Base-by-base conservation (phyloP, 2,329 filamentous ascomycete species). In the Trichothecium sympodiale region DNA sequence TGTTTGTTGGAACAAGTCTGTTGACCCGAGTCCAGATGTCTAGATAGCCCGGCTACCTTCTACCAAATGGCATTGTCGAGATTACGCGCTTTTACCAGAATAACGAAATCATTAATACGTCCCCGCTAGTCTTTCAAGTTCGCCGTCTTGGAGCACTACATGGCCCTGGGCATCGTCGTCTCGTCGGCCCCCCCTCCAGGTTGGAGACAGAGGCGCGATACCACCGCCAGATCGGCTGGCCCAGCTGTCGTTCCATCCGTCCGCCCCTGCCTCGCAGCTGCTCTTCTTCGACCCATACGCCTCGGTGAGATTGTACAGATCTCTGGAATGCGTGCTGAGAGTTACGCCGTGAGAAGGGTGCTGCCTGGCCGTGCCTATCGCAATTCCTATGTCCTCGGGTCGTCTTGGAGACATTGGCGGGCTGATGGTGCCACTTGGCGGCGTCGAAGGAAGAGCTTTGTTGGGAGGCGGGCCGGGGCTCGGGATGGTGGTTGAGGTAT, bases 381-480 rank as follows among this genome's bases (percentile, higher is more conserved):
- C 41, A 9, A 46, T 28, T 2, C 32, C 41, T 10, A 43, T 36
- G 8, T 45, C 40, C 9, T 33, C 41, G 29, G n/a, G 41, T 40
- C 9, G 31, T 39, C 4, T 35, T 20, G 4, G 40, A 8, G 29
- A 14, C 31, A 17, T 6, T 38, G 9, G 41, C 38, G 7, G 47
- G 43, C 4, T 48, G 7, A 39, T 43, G 3, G 46, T 18, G 16
- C n/a, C 14, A 23, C 17, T 25, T 4, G 47, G 42, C 0, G 56
- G 55, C 5, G 53, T 51, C 2, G 46, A 44, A 0, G 64, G 63
- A 3, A 70, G 55, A 3, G 62, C 61, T n/a, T 57, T 53, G 5
- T 43, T 62, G 0, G 67, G 67, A 1, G 66, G 65, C 1, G 68
- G 65, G 0, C 65, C 62, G 15, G 60, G 49, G 18, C 53, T 49